Evolutionary conservation across 2,329 filamentous ascomycete species (phyloP).

Genomic region (Aspergillus sojae): DNA sequence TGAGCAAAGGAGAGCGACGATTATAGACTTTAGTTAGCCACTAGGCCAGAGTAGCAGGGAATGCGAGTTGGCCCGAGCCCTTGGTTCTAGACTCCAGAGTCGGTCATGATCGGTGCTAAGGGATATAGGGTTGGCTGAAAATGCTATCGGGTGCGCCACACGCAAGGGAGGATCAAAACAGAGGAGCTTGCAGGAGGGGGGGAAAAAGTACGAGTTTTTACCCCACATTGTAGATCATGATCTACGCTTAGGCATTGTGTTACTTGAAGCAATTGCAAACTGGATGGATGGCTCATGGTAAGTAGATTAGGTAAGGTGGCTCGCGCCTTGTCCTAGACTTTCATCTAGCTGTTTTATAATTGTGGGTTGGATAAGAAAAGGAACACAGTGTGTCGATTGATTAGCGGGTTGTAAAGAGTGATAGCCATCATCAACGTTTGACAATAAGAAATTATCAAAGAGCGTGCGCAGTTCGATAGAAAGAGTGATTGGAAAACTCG

Average conservation of each 20-base stretch:
- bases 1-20: not conserved
- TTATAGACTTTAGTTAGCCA: not conserved
- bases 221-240: not conserved
- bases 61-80: not conserved
- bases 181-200: not conserved
- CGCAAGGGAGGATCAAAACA: not conserved
- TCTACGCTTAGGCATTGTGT: not conserved
- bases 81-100: not conserved
- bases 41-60: not conserved
- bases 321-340: not conserved
- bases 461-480: not conserved
- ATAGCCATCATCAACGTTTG: conserved; percentile 2
- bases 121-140: not conserved
- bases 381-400: not conserved
- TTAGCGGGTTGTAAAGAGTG: conserved; percentile 1
- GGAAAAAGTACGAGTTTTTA: not conserved
- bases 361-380: not conserved
- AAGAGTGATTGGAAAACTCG: not conserved
- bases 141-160: not conserved
- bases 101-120: not conserved
- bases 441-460: conserved; percentile 1
- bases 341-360: not conserved
- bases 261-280: not conserved
- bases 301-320: not conserved
- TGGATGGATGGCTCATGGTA: not conserved